A percentile compares a stretch with the other conserved stretches of the same genome.
Evolutionary conservation across 2,329 filamentous ascomycete genomes (phyloP).

Genomic region (Penicillium sp.): DNA sequence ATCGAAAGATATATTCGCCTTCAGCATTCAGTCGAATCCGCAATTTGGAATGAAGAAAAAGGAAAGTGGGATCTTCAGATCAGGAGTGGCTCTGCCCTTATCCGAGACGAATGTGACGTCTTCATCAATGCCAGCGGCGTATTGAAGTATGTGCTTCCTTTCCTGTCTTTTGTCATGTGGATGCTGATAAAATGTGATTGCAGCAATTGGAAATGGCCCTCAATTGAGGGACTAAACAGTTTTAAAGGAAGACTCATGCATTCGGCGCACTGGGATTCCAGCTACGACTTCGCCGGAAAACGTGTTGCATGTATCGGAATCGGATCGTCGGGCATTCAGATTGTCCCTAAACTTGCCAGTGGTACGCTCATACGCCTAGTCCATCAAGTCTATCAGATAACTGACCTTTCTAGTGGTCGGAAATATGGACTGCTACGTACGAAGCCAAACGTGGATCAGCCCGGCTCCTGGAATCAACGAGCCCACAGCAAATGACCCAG

Average conservation of each 20-base stretch:
- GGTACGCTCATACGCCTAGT: neutral
- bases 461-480: neutral
- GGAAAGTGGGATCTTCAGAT: conserved; percentile 16
- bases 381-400: neutral
- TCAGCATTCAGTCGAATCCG: conserved; percentile 11
- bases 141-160: neutral
- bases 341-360: neutral
- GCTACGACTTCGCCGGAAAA: conserved; percentile 24
- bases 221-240: conserved; percentile 22
- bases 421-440: conserved; percentile 10
- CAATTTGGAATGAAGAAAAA: conserved; percentile 36
- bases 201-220: conserved; percentile 25
- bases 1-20: conserved; percentile 39
- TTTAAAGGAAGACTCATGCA: conserved; percentile 40
- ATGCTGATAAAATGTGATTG: neutral
- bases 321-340: conserved; percentile 33
- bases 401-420: neutral
- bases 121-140: conserved; percentile 29
- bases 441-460: conserved; percentile 12
- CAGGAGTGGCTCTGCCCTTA: neutral
- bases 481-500: neutral
- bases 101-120: conserved; percentile 24
- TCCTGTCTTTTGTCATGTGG: too few relatives aligned
- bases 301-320: conserved; percentile 36
- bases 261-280: conserved; percentile 39